These are phyloP conservation scores for Scedosporium aurantiacum DNA, from an alignment of 2,329 filamentous ascomycete genomes.

Conservation along the genomic window DNA sequence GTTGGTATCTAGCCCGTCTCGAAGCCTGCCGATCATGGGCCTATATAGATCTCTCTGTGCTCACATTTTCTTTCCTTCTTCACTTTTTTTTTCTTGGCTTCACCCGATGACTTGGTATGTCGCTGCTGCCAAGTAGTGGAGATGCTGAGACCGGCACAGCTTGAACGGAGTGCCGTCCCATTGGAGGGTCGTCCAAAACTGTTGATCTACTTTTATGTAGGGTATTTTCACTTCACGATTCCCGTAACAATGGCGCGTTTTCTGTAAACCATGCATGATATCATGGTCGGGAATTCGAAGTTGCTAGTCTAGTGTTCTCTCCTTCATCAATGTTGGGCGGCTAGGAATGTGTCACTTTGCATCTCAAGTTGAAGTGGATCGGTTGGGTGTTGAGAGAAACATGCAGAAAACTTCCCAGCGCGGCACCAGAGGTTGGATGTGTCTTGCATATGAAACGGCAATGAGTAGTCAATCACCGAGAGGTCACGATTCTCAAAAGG, in stretches of 20 bases:
- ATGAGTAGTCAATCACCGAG: background rate
- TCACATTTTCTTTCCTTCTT: background rate
- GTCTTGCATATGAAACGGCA: background rate
- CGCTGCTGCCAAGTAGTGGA: background rate
- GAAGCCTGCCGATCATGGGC: background rate
- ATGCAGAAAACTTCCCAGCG: background rate
- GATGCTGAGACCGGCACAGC: background rate
- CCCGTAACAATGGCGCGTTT: too few relatives aligned
- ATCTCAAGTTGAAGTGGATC: background rate
- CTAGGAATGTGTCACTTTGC: background rate
- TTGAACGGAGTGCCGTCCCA: constrained; percentile 18
- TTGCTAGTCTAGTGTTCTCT: too few relatives aligned
- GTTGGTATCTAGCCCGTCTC: too few relatives aligned
- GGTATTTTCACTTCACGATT: too few relatives aligned
- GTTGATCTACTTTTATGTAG: too few relatives aligned
- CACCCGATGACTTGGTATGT: background rate
- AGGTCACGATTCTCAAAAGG: too few relatives aligned
- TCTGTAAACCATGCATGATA: too few relatives aligned
- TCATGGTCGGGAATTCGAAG: constrained; percentile 9
- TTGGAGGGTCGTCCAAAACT: constrained; percentile 10
- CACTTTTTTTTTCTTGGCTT: background rate
- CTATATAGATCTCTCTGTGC: background rate
- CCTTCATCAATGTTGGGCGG: too few relatives aligned
- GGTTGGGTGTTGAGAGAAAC: background rate
- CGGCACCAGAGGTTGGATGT: background rate